These are phyloP conservation scores for Colletotrichum karsti DNA, from an alignment of 2,329 filamentous ascomycete genomes.

Conservation along the genomic window DNA sequence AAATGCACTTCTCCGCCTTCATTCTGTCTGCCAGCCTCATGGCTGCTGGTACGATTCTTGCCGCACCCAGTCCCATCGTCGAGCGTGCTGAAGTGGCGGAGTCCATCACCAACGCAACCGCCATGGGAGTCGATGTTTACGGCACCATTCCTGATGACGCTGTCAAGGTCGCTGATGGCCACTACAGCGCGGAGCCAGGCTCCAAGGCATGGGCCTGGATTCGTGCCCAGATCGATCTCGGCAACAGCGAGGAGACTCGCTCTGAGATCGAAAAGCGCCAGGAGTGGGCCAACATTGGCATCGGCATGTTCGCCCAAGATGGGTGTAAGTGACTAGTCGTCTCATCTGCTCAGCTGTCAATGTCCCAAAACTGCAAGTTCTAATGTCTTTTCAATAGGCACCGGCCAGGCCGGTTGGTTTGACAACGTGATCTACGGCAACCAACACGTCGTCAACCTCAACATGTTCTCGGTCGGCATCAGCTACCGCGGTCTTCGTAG, in stretches of 20 bases:
- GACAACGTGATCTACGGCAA: constrained; percentile 30
- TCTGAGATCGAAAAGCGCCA: constrained; percentile 25
- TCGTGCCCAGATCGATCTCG: constrained; percentile 31
- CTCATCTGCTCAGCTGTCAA: no score
- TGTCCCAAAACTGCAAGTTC: no score
- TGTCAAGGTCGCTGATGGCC: constrained; percentile 24
- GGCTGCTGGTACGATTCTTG: background rate
- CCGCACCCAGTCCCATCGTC: background rate
- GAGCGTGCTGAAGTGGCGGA: background rate
- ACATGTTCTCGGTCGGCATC: constrained; percentile 31
- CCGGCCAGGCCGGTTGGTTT: constrained; percentile 26
- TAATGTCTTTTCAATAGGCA: constrained; percentile 26
- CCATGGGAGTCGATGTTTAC: constrained; percentile 30
- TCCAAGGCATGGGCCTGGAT: constrained; percentile 32
- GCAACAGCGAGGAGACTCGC: background rate
- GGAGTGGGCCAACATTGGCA: constrained; percentile 30
- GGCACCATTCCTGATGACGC: constrained; percentile 31
- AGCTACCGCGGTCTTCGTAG: constrained; percentile 28
- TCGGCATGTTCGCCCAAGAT: constrained; percentile 29
- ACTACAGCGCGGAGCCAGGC: constrained; percentile 31
- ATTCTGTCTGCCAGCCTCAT: background rate
- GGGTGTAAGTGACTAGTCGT: constrained; percentile 31
- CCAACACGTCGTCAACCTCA: constrained; percentile 13
- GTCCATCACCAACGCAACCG: constrained; percentile 14
- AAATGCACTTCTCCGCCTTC: background rate